Conservation (phyloP, 116 monocot species). For the Posidonia oceanica region DNA sequence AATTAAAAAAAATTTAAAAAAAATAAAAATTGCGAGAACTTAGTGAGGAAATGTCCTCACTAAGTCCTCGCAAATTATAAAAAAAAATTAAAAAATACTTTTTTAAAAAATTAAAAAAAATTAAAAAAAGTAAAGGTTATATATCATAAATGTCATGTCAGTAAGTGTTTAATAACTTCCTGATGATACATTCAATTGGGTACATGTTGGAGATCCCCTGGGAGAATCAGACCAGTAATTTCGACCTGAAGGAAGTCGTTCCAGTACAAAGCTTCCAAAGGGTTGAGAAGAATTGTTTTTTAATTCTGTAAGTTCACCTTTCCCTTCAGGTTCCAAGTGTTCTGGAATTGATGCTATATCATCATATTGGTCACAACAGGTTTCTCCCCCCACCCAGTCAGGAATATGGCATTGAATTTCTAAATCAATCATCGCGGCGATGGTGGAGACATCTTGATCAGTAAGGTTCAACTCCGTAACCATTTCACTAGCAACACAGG, state of each 20-base stretch:
- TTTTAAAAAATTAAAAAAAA: too few species aligned
- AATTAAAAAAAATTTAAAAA: too few species aligned
- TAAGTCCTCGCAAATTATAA: too few species aligned
- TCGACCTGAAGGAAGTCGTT: conserved; percentile 56
- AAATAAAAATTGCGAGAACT: too few species aligned
- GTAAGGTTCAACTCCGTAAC: conserved; percentile 57
- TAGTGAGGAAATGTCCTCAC: too few species aligned
- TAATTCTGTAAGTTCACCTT: conserved; percentile 14
- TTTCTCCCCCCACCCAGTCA: conserved; percentile 29
- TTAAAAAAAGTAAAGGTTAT: too few species aligned
- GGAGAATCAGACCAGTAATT: conserved; percentile 71
- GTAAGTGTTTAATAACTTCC: too few species aligned
- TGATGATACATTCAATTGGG: conserved; percentile 9
- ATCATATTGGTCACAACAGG: conserved; percentile 10
- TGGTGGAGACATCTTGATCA: conserved; percentile 53
- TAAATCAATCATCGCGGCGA: conserved; percentile 64
- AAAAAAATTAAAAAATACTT: too few species aligned
- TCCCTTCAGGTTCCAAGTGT: conserved; percentile 17
- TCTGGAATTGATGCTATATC: conserved; percentile 8
- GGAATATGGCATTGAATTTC: conserved; percentile 61
- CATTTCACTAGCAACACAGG: conserved; percentile 77
- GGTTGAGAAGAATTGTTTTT: neutral
- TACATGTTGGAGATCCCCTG: conserved; percentile 18
- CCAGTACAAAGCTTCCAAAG: conserved; percentile 28
- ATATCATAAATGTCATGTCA: too few species aligned